Evolutionary conservation across 2,329 filamentous ascomycete genomes (phyloP).

Genomic region (Lojkania enalia): DNA sequence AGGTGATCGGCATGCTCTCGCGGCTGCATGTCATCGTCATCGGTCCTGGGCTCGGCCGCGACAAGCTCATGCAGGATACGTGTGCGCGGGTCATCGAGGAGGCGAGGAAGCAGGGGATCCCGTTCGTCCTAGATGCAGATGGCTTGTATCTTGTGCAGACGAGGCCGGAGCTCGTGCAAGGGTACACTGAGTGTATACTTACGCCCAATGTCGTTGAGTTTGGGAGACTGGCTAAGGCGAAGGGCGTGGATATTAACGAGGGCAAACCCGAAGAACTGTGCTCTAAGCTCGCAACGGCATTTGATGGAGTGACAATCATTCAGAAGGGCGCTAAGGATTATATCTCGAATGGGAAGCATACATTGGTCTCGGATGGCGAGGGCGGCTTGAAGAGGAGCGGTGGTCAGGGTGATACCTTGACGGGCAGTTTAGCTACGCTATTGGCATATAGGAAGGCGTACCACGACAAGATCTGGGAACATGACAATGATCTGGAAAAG

Average conservation of each 20-base stretch:
- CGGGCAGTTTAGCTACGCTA: constrained; percentile 84
- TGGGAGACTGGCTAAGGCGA: constrained; percentile 73
- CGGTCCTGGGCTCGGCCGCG: constrained; percentile 87
- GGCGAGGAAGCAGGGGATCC: constrained; percentile 71
- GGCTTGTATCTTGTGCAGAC: constrained; percentile 78
- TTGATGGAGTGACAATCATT: constrained; percentile 87
- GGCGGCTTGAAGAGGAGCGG: constrained; percentile 90
- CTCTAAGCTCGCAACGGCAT: constrained; percentile 69
- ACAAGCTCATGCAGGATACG: constrained; percentile 86
- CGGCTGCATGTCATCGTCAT: constrained; percentile 92
- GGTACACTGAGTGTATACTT: constrained; percentile 81
- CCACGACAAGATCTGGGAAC: constrained; percentile 76
- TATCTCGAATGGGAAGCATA: constrained; percentile 77
- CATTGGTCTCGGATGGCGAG: constrained; percentile 73
- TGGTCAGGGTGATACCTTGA: constrained; percentile 94
- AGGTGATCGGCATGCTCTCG: constrained; percentile 77
- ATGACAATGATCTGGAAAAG: constrained; percentile 57
- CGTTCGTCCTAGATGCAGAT: constrained; percentile 90
- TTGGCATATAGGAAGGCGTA: constrained; percentile 89
- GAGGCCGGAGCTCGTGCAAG: constrained; percentile 74
- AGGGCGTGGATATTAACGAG: constrained; percentile 65
- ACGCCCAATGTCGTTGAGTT: constrained; percentile 98
- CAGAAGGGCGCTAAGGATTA: constrained; percentile 85
- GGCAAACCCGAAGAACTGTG: constrained; percentile 62
- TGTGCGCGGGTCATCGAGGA: constrained; percentile 77